Evolutionary conservation across 306 rosid genomes (phyloP).

Genomic region (Rosa chinensis): DNA sequence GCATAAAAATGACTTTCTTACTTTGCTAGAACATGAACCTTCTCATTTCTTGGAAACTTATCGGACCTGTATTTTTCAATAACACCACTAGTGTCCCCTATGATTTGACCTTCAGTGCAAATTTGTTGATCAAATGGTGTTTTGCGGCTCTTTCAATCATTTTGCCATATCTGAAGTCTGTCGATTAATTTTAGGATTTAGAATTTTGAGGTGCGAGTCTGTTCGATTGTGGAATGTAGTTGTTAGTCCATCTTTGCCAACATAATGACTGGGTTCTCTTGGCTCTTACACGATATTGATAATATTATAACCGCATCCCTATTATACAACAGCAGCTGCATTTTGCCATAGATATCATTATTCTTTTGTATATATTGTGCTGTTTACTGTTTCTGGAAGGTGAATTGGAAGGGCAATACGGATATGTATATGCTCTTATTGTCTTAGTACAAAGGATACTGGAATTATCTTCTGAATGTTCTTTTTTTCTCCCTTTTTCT

Average conservation of each 20-base stretch:
- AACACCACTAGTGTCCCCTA: neutral
- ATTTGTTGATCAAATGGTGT: neutral
- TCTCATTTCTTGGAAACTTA: neutral
- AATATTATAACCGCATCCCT: neutral
- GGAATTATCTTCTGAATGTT: neutral
- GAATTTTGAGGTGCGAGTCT: neutral
- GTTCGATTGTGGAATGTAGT: neutral
- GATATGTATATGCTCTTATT: neutral
- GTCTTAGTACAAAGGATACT: neutral
- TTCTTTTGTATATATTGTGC: neutral
- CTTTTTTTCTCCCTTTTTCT: neutral
- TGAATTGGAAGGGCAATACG: neutral
- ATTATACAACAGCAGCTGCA: neutral
- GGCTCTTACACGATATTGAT: neutral
- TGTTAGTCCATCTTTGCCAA: neutral
- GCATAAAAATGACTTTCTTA: neutral
- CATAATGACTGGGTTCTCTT: neutral
- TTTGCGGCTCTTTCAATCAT: conserved; percentile 5
- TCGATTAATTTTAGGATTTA: neutral
- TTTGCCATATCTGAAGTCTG: neutral
- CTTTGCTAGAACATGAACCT: neutral
- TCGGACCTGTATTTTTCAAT: neutral
- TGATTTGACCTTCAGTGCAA: neutral
- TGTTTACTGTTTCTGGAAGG: neutral
- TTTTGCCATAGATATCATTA: neutral